Evolutionary conservation across 495 filamentous ascomycete species (phyloP), one percentile per base, ranked within the genome.

Genomic region (Aspergillus biplanus): DNA sequence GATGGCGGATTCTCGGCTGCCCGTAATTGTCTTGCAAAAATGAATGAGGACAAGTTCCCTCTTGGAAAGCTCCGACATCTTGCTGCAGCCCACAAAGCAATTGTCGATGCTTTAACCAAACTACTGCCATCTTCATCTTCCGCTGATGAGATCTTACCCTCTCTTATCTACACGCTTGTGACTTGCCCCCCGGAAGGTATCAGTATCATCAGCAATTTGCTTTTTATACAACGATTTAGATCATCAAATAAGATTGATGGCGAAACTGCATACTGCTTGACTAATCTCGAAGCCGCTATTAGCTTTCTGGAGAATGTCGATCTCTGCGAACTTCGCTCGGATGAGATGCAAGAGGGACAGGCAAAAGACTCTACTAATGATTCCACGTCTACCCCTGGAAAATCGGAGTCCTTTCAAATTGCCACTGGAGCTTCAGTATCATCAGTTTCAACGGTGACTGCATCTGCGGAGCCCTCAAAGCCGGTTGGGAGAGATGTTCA

Each of bases 231-330:
- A 71, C 82, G 93, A 61, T 99, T 99, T 72, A 89, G 95, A 62
- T 89, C 92, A 63, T 86, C 90, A 50, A 89, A 78, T 52, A 97
- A 92, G 66, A 85, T 98, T 15, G 90, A 95, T 53, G 95, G 95
- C 32, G 96, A 98, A 73, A 90, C 91, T 11, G 93, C 95, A 16
- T 99, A 98, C 72, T 98, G 95, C 67, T 82, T 99, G 44, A 97
- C 95, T 12, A 98, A 95, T 69, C 87, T 98, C 11, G 95, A 99
- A 77, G 95, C 95, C 6, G 89, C 94, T 52, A 92, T 98, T 49
- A 91, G 89, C 57, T 99, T 99, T 70, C 80, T 99, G n/a, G 94
- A 98, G 68, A 97, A 95, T 31, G 94, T 99, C 33, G 95, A 99
- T 71, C 85, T 99, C 8, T 91, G 93, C 13, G 96, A 89, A 52